Evolutionary conservation across 2,329 filamentous ascomycete species (phyloP).

Genomic region (Chrysoporthe cubensis): DNA sequence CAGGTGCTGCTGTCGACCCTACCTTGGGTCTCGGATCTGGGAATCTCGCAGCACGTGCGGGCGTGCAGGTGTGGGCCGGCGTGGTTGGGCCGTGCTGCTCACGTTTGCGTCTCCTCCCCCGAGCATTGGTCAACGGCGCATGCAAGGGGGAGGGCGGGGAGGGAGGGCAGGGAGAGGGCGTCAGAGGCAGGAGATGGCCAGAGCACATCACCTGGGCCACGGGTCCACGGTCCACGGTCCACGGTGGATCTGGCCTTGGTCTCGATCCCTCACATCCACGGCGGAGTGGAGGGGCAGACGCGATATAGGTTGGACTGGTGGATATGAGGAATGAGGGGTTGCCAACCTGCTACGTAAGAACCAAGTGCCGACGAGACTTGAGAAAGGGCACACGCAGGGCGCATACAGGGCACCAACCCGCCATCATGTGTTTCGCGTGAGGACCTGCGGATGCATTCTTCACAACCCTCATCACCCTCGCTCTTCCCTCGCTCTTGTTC

Average conservation of each 20-base stretch:
- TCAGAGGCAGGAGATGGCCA: slow-evolving; percentile 1
- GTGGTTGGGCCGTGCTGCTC: not conserved
- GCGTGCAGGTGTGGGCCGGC: not conserved
- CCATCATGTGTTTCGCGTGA: too few relatives aligned
- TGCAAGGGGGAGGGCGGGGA: not conserved
- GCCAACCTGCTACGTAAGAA: not conserved
- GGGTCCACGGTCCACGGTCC: too few relatives aligned
- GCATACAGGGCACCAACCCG: too few relatives aligned
- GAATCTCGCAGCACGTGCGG: not conserved
- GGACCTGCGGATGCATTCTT: too few relatives aligned
- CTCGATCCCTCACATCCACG: too few relatives aligned
- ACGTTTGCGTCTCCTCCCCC: not conserved
- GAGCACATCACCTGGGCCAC: not conserved
- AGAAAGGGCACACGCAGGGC: too few relatives aligned
- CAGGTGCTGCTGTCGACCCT: not conserved
- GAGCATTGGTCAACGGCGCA: not conserved
- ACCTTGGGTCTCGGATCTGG: not conserved
- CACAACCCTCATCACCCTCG: not conserved
- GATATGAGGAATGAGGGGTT: too few relatives aligned
- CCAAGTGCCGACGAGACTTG: too few relatives aligned
- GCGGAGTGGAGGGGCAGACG: not conserved
- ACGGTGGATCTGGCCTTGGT: too few relatives aligned
- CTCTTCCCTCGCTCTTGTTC: not conserved
- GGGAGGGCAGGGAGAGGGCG: not conserved
- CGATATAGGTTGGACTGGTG: not conserved